phyloP scores from a whole-genome alignment of 1,284 basidiomycete species.

The Neolentinus lepideus region DNA sequence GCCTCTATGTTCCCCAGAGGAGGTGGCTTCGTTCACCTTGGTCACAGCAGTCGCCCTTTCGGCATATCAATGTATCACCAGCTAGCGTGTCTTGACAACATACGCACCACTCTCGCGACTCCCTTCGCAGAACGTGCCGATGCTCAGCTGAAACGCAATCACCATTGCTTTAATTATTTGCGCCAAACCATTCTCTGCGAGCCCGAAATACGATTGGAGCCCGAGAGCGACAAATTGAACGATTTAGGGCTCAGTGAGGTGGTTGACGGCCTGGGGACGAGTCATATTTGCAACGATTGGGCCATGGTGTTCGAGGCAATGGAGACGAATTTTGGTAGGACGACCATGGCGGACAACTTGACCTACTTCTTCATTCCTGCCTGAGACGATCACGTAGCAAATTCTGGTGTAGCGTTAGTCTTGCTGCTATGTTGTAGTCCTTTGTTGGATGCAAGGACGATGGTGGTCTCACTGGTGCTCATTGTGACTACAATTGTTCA shows the following conservation, averaged over 20 bases:
- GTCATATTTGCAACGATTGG: neutral
- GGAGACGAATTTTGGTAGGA: neutral
- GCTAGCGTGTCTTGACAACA: slow-evolving; percentile 20
- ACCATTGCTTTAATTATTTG: neutral
- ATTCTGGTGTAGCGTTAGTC: too few relatives aligned
- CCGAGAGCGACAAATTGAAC: neutral
- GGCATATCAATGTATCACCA: slow-evolving; percentile 8
- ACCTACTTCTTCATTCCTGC: neutral
- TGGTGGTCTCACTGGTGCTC: too few relatives aligned
- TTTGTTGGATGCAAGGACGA: too few relatives aligned
- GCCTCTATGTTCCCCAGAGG: slow-evolving; percentile 6
- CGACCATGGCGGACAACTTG: neutral
- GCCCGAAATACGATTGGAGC: neutral
- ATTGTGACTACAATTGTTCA: neutral
- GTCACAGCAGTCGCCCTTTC: slow-evolving; percentile 4
- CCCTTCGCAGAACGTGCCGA: neutral
- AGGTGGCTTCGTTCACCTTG: slow-evolving; percentile 7
- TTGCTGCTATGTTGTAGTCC: too few relatives aligned
- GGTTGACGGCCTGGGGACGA: neutral
- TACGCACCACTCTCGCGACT: slow-evolving; percentile 3
- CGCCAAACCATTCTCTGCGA: neutral
- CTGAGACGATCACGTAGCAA: neutral
- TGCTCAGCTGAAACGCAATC: slow-evolving; percentile 3
- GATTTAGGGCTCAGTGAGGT: neutral
- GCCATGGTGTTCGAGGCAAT: neutral